Conservation (phyloP, 192 early-diverging fungal genomes). For the Dissophora globulifera region DNA sequence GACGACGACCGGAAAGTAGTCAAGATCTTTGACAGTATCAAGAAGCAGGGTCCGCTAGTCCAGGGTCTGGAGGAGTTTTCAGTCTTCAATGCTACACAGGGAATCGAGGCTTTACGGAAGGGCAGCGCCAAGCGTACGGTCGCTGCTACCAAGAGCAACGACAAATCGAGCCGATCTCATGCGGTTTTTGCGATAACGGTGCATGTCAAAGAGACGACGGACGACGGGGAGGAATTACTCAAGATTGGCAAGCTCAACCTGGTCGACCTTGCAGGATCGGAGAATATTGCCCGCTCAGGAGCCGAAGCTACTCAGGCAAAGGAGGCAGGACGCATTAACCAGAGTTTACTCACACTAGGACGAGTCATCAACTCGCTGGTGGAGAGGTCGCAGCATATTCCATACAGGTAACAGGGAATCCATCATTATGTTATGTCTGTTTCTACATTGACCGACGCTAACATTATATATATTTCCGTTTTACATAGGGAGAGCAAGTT, state of each 20-base stretch:
- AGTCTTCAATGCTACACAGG: conserved; percentile 79
- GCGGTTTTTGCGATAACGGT: conserved; percentile 93
- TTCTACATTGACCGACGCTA: too few species aligned
- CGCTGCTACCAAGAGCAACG: conserved; percentile 91
- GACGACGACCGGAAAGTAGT: conserved; percentile 65
- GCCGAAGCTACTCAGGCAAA: conserved; percentile 83
- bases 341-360: conserved; percentile 77
- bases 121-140: conserved; percentile 80
- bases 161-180: conserved; percentile 93
- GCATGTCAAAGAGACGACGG: conserved; percentile 83
- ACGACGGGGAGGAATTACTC: conserved; percentile 87
- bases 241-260: conserved; percentile 96
- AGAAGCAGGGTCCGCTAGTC: conserved; percentile 78
- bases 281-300: conserved; percentile 92
- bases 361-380: conserved; percentile 77
- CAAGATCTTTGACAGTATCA: conserved; percentile 77
- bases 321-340: conserved; percentile 94
- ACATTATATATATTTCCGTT: neutral
- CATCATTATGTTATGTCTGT: neutral
- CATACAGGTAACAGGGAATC: conserved; percentile 61
- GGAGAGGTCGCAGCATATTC: conserved; percentile 69
- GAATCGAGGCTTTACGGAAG: conserved; percentile 74
- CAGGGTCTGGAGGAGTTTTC: conserved; percentile 85
- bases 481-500: conserved; percentile 79
- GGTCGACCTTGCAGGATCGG: conserved; percentile 95